Conservation (phyloP, 75 land plant genomes). For the Azolla pinnata region DNA sequence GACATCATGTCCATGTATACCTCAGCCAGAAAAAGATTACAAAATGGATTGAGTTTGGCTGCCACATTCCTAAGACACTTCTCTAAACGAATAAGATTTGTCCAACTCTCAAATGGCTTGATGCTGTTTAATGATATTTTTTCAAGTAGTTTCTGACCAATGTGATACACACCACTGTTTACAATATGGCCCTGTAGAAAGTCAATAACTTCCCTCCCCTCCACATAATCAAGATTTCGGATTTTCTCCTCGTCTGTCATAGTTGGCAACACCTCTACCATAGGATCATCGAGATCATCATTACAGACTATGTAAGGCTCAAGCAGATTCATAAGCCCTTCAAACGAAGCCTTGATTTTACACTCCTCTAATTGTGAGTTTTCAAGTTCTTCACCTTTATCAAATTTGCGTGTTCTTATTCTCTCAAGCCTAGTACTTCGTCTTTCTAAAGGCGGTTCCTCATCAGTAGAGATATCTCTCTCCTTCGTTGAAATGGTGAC, state of each 20-base stretch:
- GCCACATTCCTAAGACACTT: conserved; percentile 53
- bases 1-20: conserved; percentile 57
- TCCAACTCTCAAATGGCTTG: conserved; percentile 25
- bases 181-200: conserved; percentile 41
- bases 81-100: conserved; percentile 64
- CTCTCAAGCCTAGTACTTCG: conserved; percentile 80
- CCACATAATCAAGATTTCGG: conserved; percentile 12
- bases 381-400: conserved; percentile 41
- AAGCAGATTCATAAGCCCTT: conserved; percentile 39
- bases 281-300: not conserved
- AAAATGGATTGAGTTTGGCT: conserved; percentile 47
- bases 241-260: conserved; percentile 12
- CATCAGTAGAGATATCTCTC: conserved; percentile 23
- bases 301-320: conserved; percentile 47
- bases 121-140: conserved; percentile 35
- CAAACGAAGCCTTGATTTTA: conserved; percentile 37
- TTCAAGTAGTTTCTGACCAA: conserved; percentile 62
- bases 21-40: conserved; percentile 84
- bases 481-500: conserved; percentile 15
- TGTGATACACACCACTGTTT: conserved; percentile 68
- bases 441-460: conserved; percentile 78
- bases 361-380: conserved; percentile 18
- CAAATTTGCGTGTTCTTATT: conserved; percentile 73
- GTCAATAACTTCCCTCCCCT: conserved; percentile 32
- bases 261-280: too few species aligned